Evolutionary conservation across 176 grass and related monocot species (phyloP).

Genomic region (Juncus effusus): DNA sequence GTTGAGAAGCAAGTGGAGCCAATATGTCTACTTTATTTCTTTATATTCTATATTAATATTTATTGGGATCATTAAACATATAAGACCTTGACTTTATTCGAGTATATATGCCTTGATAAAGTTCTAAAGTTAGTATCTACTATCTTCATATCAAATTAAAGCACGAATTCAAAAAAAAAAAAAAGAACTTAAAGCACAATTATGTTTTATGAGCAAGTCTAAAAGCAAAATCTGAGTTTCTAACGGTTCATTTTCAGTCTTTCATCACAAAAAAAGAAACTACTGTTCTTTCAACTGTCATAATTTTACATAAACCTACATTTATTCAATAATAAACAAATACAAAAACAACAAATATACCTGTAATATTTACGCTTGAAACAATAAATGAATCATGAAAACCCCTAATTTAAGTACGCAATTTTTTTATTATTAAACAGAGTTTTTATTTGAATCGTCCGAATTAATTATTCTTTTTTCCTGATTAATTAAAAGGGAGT

Average conservation of each 20-base stretch:
- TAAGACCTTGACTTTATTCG: neutral
- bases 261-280: no score
- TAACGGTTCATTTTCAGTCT: neutral
- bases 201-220: no score
- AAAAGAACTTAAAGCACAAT: neutral
- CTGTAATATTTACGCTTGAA: constrained; percentile 24
- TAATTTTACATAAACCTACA: neutral
- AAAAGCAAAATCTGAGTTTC: neutral
- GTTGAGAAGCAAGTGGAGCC: constrained; percentile 8
- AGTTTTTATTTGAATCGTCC: constrained; percentile 34
- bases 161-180: no score
- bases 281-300: neutral
- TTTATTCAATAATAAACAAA: constrained; percentile 8
- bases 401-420: neutral
- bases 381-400: constrained; percentile 29
- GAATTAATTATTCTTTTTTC: constrained; percentile 51
- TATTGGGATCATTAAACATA: constrained; percentile 15
- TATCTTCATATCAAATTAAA: no score
- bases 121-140: neutral
- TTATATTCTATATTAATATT: neutral
- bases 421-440: constrained; percentile 13
- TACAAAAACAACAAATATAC: constrained; percentile 16
- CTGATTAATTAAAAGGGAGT: constrained; percentile 46
- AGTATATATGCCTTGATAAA: neutral
- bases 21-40: neutral